Base-by-base conservation (phyloP, 2,329 filamentous ascomycete genomes). In the Leptosphaerulina australis region DNA sequence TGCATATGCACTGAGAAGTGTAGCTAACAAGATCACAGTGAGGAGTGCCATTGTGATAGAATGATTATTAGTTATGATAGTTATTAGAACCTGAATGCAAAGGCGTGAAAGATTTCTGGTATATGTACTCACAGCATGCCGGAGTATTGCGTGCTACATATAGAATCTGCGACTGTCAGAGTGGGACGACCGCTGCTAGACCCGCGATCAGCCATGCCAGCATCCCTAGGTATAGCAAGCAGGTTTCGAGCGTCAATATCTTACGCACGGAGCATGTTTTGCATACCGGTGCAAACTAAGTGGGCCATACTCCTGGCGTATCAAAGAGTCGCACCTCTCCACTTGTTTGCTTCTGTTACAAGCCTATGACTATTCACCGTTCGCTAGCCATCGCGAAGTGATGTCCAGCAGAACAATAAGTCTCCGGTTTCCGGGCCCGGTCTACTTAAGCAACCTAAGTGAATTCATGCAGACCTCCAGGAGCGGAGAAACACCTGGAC, bases 21-120 rank as follows among this genome's bases (percentile, higher is more conserved):
- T 50, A 28, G 60, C 56, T 33, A 64, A 59, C 28, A 68, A 44
- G 25, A 67, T 34, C 6, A 73, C 50, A 17, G 67, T 67, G 35
- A 65, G 55, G 31, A 66, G 22, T 31, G 64, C 70, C 70, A 74
- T 74, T 24, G 21, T 60, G 58, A 49, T 45, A 52, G 51, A 30
- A 41, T 45, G 40, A 22, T 44, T 18, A 39, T 45, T 44, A 40
- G 24, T 50, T 40, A 30, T 44, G 24, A 45, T 30, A 53, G 35
- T 53, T 37, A 28, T 36, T 31, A 37, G 41, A 51, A 44, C 33
- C 12, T 21, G 37, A 31, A 28, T 30, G 28, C 17, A 26, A 22
- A 41, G 36, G 40, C 30, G 49, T 47, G 26, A 48, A 39, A 46
- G 44, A 43, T 54, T n/a, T 49, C 29, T 54, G 55, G 44, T 28